Conservation (phyloP, 306 rosid genomes). For the Glycine latifolia region DNA sequence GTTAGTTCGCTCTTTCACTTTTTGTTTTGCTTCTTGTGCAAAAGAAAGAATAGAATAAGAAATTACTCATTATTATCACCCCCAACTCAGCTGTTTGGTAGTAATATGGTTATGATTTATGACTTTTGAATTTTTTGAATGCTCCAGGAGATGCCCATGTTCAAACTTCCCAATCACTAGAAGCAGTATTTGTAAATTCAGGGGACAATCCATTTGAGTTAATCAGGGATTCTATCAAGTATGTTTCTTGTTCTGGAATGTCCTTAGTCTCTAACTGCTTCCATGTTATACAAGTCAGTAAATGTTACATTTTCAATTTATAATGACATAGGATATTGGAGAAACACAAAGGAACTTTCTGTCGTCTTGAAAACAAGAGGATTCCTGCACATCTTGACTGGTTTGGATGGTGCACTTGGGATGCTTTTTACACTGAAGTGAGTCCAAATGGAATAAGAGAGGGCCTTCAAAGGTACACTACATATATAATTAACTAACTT, state of each 20-base stretch:
- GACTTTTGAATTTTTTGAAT: constrained; percentile 22
- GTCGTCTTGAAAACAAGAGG: constrained; percentile 65
- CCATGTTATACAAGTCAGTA: constrained; percentile 1
- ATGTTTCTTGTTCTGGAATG: constrained; percentile 19
- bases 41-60: not conserved
- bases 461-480: constrained; percentile 65
- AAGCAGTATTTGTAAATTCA: constrained; percentile 70
- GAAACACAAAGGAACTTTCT: constrained; percentile 67
- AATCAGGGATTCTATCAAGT: constrained; percentile 69
- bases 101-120: not conserved
- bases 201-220: constrained; percentile 78
- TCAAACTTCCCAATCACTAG: constrained; percentile 63
- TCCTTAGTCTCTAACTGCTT: not conserved
- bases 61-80: not conserved
- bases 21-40: not conserved
- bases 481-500: constrained; percentile 2
- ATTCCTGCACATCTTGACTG: constrained; percentile 67
- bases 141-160: constrained; percentile 66
- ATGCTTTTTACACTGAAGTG: constrained; percentile 70
- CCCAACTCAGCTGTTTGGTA: too few species aligned
- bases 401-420: constrained; percentile 98
- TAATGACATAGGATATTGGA: constrained; percentile 62
- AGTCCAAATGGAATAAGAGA: constrained; percentile 69
- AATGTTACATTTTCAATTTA: not conserved
- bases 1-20: constrained; percentile 25